Evolutionary conservation across 2,329 filamentous ascomycete genomes (phyloP).

Genomic region (Sporothrix dimorphospora): DNA sequence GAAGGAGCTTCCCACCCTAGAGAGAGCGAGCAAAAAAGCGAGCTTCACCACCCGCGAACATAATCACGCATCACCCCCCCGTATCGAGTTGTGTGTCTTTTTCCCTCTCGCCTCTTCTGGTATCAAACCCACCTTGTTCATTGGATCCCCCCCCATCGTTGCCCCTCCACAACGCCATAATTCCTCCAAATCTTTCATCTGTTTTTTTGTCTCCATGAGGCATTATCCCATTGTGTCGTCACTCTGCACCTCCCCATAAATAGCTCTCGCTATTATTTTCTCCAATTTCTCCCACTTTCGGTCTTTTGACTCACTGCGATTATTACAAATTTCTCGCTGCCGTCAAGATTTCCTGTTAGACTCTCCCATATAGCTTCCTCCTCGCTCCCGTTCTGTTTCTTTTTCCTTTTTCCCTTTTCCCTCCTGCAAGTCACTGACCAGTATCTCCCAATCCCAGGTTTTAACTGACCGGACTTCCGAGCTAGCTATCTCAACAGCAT

Average conservation of each 20-base stretch:
- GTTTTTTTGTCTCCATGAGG: constrained; percentile 27
- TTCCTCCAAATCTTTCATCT: constrained; percentile 25
- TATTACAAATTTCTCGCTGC: constrained; percentile 12
- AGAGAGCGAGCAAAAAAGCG: constrained; percentile 30
- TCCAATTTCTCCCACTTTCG: background rate
- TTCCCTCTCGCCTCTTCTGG: constrained; percentile 15
- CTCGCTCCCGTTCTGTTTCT: constrained; percentile 1
- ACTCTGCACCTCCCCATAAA: constrained; percentile 10
- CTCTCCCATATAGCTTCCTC: constrained; percentile 23
- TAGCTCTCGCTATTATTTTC: constrained; percentile 8
- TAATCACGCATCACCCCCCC: constrained; percentile 28
- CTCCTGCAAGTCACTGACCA: constrained; percentile 20
- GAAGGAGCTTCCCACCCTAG: constrained; percentile 19
- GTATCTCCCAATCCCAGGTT: background rate
- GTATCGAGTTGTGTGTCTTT: constrained; percentile 5
- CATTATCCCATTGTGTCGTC: constrained; percentile 28
- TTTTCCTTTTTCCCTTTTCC: background rate
- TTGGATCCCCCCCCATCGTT: constrained; percentile 24
- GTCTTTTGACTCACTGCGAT: constrained; percentile 19
- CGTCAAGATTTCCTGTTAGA: background rate
- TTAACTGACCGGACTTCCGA: constrained; percentile 28
- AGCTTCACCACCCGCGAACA: constrained; percentile 21
- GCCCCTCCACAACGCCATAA: constrained; percentile 31
- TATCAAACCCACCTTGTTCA: constrained; percentile 11
- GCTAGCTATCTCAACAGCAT: constrained; percentile 13